Evolutionary conservation across 306 rosid species (phyloP), one percentile per base, ranked within the genome.

Genomic region (Hippophae gyantsensis): DNA sequence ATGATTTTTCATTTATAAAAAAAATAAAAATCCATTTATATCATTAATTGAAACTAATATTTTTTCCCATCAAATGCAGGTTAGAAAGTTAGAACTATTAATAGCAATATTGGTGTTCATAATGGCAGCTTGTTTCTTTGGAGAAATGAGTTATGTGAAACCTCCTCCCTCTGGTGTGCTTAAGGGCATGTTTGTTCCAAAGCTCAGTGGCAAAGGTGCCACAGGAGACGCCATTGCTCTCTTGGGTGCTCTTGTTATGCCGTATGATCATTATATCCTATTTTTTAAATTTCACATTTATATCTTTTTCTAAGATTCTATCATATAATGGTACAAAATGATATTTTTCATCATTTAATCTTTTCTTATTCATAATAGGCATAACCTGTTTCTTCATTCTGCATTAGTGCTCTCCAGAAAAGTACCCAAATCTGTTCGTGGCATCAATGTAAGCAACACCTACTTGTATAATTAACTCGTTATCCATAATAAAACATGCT

Each of bases 351-450:
- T 45, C 27, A 7, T 38, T 46, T n/a, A 10, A 5, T 12, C 42
- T 10, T 6, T 23, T n/a, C 10, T 2, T 27, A 8, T 0, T 14
- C 69, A 27, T 13, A 43, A 60, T 80, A 90, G 98, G 71, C 98
- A 90, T 78, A 90, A 90, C 54, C 92, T 90, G 43, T 90, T 90
- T 56, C 95, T 87, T 38, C 95, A 87, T 54, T 90, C 98, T n/a
- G 98, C 98, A 57, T 84, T 90, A 10, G 96, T 90, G 60, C 80
- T 90, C 4, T 85, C 98, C 3, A 79, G 96, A 64, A 90, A 83
- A 76, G 62, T 81, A 43, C 96, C 89, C 8, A 68, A 47, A 56
- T 77, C 95, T 0, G 89, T 81, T 56, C 81, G 76, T 38, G 96
- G 86, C 67, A 74, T 90, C 79, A 90, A 90, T 52, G 98, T 90